Conservation (phyloP, 352 stramenopile genomes). For the Thalassiosira hispida region DNA sequence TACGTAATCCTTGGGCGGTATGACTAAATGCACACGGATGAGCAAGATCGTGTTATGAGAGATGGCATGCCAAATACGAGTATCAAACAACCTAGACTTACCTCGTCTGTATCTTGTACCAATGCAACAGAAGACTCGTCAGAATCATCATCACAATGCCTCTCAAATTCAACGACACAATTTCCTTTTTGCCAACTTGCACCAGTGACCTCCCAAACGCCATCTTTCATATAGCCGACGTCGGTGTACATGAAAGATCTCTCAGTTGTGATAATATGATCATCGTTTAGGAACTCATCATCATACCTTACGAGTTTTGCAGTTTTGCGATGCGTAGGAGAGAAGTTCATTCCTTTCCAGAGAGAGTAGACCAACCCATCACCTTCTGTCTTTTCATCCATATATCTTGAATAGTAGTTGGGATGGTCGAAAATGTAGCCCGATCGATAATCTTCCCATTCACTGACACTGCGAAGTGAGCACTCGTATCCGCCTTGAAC, state of each 20-base stretch:
- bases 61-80: too few relatives aligned
- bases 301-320: conserved; percentile 53
- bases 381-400: conserved; percentile 88
- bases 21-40: too few relatives aligned
- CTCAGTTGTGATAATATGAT: background rate
- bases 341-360: conserved; percentile 91
- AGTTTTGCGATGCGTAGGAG: conserved; percentile 90
- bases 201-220: conserved; percentile 84
- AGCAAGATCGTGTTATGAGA: too few relatives aligned
- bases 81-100: conserved; percentile 14
- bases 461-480: conserved; percentile 91
- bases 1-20: conserved; percentile 89
- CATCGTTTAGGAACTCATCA: conserved; percentile 40
- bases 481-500: conserved; percentile 93
- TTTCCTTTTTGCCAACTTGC: conserved; percentile 93
- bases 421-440: conserved; percentile 91
- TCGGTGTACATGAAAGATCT: conserved; percentile 88
- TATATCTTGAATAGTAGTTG: conserved; percentile 94
- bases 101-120: conserved; percentile 91
- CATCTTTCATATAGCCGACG: conserved; percentile 89
- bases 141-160: conserved; percentile 80
- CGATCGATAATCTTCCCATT: conserved; percentile 91
- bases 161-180: conserved; percentile 92
- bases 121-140: conserved; percentile 39
- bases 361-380: conserved; percentile 89